These are phyloP conservation scores for Elongisporangium prolatum DNA, from an alignment of 352 stramenopile genomes.

Conservation along the genomic window DNA sequence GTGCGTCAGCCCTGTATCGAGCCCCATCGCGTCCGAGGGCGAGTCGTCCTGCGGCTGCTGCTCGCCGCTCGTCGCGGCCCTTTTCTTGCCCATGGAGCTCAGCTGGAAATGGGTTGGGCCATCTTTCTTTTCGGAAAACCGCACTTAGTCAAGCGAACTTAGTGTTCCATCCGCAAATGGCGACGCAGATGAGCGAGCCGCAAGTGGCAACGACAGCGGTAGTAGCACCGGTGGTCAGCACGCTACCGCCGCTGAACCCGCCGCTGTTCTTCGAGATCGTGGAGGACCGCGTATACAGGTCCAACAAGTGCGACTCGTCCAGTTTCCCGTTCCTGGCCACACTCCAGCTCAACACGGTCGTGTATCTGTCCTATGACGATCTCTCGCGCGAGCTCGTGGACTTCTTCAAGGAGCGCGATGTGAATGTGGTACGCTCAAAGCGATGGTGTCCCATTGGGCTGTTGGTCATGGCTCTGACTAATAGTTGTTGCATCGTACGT, in stretches of 20 bases:
- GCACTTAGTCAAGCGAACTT: not conserved
- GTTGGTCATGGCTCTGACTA: not conserved
- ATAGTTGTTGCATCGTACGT: not conserved
- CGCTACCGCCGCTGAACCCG: constrained; percentile 74
- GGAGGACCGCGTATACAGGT: constrained; percentile 77
- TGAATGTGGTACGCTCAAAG: constrained; percentile 48
- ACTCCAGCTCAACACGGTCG: constrained; percentile 78
- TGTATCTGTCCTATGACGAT: constrained; percentile 85
- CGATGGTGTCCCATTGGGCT: not conserved
- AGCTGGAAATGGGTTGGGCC: not conserved
- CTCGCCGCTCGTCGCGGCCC: not conserved
- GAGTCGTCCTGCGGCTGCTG: not conserved
- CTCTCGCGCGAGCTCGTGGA: constrained; percentile 69
- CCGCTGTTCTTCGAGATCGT: constrained; percentile 88
- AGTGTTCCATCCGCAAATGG: not conserved
- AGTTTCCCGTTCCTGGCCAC: constrained; percentile 80
- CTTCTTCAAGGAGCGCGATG: constrained; percentile 81
- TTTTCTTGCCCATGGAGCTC: not conserved
- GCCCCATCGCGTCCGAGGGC: not conserved
- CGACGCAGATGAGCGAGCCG: not conserved
- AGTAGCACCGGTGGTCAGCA: constrained; percentile 31
- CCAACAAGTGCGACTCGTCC: constrained; percentile 84
- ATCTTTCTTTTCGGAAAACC: not conserved
- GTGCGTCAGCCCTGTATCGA: not conserved
- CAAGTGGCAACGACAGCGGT: constrained; percentile 2